Conservation (phyloP, 208 protist genomes). For the Leptomonas seymouri region DNA sequence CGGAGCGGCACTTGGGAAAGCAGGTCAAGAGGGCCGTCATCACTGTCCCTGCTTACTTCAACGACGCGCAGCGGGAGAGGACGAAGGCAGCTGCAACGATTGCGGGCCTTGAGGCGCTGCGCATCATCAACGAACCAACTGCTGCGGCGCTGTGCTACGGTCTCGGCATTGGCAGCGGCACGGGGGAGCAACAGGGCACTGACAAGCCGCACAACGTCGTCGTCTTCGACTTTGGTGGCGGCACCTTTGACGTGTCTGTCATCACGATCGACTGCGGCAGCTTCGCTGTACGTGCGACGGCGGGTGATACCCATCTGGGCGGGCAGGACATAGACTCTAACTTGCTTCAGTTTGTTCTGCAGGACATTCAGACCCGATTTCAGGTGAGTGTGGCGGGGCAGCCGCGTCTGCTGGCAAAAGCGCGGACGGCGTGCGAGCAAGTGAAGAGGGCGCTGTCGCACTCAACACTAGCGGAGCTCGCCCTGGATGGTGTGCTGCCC, state of each 20-base stretch:
- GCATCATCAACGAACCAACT: slow-evolving; percentile 99
- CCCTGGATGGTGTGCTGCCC: slow-evolving; percentile 95
- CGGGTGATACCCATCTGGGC: slow-evolving; percentile 99
- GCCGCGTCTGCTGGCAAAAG: slow-evolving; percentile 54
- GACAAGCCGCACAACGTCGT: slow-evolving; percentile 85
- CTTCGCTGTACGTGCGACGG: slow-evolving; percentile 98
- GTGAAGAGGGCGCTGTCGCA: slow-evolving; percentile 98
- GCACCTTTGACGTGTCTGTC: slow-evolving; percentile 99
- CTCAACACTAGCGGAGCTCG: slow-evolving; percentile 87
- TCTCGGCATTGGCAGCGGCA: slow-evolving; percentile 89
- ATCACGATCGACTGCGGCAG: slow-evolving; percentile 97
- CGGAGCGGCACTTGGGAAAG: slow-evolving; percentile 92
- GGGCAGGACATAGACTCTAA: slow-evolving; percentile 98
- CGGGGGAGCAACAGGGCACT: slow-evolving; percentile 41
- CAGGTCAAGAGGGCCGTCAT: slow-evolving; percentile 96
- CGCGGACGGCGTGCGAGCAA: slow-evolving; percentile 78
- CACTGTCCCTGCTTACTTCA: slow-evolving; percentile 99
- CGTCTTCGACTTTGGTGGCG: slow-evolving; percentile 99
- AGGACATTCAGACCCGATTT: slow-evolving; percentile 94
- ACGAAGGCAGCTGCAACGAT: slow-evolving; percentile 98
- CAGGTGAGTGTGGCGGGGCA: slow-evolving; percentile 52
- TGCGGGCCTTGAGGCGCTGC: slow-evolving; percentile 97
- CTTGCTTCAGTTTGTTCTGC: slow-evolving; percentile 94
- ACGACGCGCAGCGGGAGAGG: slow-evolving; percentile 97
- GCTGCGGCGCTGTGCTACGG: slow-evolving; percentile 98